These are phyloP conservation scores for Hypoxylon sp. DNA, from an alignment of 2,329 filamentous ascomycete genomes.

Conservation along the genomic window DNA sequence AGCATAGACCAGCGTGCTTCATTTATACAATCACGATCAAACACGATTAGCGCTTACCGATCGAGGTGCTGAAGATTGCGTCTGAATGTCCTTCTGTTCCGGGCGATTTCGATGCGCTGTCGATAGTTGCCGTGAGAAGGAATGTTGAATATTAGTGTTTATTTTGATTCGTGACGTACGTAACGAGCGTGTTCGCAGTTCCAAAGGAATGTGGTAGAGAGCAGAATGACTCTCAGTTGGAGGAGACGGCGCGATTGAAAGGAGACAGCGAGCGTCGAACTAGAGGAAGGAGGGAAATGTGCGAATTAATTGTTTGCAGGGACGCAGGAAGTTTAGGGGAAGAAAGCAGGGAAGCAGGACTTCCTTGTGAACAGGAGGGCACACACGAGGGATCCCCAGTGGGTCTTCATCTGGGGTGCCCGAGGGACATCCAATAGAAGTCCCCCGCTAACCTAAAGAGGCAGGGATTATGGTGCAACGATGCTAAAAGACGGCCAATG, in stretches of 20 bases:
- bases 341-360: constrained; percentile 10
- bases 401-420: constrained; percentile 37
- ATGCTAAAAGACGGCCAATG: constrained; percentile 41
- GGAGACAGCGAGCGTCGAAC: constrained; percentile 47
- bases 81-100: constrained; percentile 20
- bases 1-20: constrained; percentile 4
- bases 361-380: constrained; percentile 16
- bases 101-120: constrained; percentile 17
- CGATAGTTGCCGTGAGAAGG: constrained; percentile 31
- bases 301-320: constrained; percentile 45
- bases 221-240: constrained; percentile 66
- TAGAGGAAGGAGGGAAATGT: constrained; percentile 37
- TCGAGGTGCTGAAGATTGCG: constrained; percentile 20
- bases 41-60: constrained; percentile 39
- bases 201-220: constrained; percentile 72
- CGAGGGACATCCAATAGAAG: constrained; percentile 28
- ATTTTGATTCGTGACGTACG: constrained; percentile 37
- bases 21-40: constrained; percentile 18
- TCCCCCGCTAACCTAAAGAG: constrained; percentile 24
- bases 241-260: constrained; percentile 55
- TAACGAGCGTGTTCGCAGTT: constrained; percentile 51
- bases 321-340: constrained; percentile 40
- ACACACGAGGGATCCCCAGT: constrained; percentile 26
- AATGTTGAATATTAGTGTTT: constrained; percentile 38
- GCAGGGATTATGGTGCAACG: constrained; percentile 33